phyloP scores from a whole-genome alignment of 2,329 filamentous ascomycete species.

The Fusarium agapanthi region DNA sequence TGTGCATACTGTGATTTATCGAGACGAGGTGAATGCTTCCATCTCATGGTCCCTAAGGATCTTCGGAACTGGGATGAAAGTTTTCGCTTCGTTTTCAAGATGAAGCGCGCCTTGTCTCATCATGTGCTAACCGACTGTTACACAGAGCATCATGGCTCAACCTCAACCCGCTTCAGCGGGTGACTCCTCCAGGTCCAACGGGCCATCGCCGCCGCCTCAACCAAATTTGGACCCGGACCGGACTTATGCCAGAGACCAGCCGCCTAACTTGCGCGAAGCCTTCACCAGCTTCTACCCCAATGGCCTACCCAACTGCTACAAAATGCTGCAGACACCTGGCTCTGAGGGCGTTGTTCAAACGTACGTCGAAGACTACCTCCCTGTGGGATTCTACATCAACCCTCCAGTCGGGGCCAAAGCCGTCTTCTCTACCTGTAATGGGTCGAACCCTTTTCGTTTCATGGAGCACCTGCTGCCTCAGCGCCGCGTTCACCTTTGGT shows the following conservation, averaged over 20 bases:
- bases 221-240: slow-evolving; percentile 31
- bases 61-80: background rate
- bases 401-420: slow-evolving; percentile 45
- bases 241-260: slow-evolving; percentile 36
- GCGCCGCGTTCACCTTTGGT: slow-evolving; percentile 51
- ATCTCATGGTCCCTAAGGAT: background rate
- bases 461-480: slow-evolving; percentile 41
- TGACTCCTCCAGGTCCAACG: slow-evolving; percentile 10
- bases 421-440: slow-evolving; percentile 52
- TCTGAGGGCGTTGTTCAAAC: slow-evolving; percentile 37
- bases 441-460: slow-evolving; percentile 42
- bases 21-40: background rate
- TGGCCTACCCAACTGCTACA: slow-evolving; percentile 48
- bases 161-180: background rate
- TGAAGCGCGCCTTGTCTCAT: background rate
- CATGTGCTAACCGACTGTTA: slow-evolving; percentile 10
- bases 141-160: slow-evolving; percentile 29
- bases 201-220: slow-evolving; percentile 22
- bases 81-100: background rate
- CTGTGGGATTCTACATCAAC: slow-evolving; percentile 50
- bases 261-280: slow-evolving; percentile 34
- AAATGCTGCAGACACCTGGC: slow-evolving; percentile 43
- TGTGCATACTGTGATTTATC: background rate
- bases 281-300: slow-evolving; percentile 49
- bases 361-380: slow-evolving; percentile 50